Evolutionary conservation across 139 green algal genomes (phyloP).

Genomic region (Zygnema cylindricum): DNA sequence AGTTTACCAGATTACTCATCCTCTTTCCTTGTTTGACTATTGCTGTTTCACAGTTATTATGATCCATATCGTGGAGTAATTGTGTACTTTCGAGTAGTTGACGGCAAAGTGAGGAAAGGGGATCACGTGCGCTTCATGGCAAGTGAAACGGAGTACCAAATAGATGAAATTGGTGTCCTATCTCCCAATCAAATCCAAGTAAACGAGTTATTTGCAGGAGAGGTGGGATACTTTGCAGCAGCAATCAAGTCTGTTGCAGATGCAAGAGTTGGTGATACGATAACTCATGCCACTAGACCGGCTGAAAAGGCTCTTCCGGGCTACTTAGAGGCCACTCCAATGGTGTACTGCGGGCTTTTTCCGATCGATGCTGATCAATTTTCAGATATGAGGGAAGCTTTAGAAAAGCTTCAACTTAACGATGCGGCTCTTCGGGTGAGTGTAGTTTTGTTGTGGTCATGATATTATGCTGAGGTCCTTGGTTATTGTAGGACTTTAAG

Average conservation of each 20-base stretch:
- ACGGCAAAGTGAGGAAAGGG: constrained; percentile 77
- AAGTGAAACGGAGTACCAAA: constrained; percentile 80
- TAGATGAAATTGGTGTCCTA: constrained; percentile 92
- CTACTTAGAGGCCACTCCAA: constrained; percentile 81
- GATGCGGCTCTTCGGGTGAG: constrained; percentile 83
- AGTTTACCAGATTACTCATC: too few species aligned
- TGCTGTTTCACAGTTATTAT: constrained; percentile 78
- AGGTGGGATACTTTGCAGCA: constrained; percentile 89
- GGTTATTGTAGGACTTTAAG: constrained; percentile 1
- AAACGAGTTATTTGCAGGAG: constrained; percentile 83
- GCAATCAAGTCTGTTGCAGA: constrained; percentile 91
- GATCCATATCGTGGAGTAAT: constrained; percentile 89
- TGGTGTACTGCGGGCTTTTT: constrained; percentile 98
- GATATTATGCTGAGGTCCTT: neutral
- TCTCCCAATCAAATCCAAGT: constrained; percentile 84
- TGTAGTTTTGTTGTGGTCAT: too few species aligned
- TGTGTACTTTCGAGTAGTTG: constrained; percentile 86
- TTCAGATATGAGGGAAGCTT: constrained; percentile 87
- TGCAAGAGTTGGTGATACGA: constrained; percentile 94
- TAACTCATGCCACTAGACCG: constrained; percentile 73
- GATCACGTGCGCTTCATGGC: constrained; percentile 78
- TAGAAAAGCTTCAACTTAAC: constrained; percentile 98
- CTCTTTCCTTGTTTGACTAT: too few species aligned
- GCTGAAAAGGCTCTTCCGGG: constrained; percentile 21
- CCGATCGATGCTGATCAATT: constrained; percentile 76